Conservation (phyloP, 768 basidiomycete species). For the Suillus plorans region DNA sequence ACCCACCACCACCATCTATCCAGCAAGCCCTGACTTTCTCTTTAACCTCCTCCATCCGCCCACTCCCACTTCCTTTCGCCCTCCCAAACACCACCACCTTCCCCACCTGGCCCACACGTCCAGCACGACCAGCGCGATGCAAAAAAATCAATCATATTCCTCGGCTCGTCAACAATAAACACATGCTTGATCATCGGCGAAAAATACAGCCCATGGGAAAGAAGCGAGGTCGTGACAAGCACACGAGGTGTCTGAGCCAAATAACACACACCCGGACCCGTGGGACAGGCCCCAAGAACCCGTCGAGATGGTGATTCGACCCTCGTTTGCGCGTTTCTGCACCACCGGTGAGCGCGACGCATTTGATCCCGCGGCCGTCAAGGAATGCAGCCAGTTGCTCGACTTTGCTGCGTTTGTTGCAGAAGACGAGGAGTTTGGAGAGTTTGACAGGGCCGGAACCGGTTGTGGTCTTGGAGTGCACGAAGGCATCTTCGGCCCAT, state of each 20-base stretch:
- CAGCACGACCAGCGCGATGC: slow-evolving; percentile 86
- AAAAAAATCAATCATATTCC: slow-evolving; percentile 89
- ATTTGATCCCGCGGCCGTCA: slow-evolving; percentile 57
- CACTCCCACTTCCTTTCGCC: slow-evolving; percentile 60
- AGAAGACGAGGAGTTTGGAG: slow-evolving; percentile 79
- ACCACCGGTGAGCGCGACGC: slow-evolving; percentile 63
- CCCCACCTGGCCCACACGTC: slow-evolving; percentile 67
- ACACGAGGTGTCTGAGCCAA: slow-evolving; percentile 53
- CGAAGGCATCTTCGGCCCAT: slow-evolving; percentile 66
- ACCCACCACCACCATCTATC: slow-evolving; percentile 13
- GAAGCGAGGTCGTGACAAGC: slow-evolving; percentile 85
- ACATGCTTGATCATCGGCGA: slow-evolving; percentile 74
- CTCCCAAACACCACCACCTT: slow-evolving; percentile 79
- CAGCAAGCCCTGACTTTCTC: slow-evolving; percentile 46
- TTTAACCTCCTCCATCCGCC: slow-evolving; percentile 48
- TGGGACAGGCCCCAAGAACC: slow-evolving; percentile 49
- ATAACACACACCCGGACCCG: slow-evolving; percentile 17
- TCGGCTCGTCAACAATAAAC: slow-evolving; percentile 83
- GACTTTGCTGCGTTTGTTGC: slow-evolving; percentile 74
- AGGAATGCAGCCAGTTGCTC: slow-evolving; percentile 60
- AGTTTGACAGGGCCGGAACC: slow-evolving; percentile 30
- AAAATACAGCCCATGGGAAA: slow-evolving; percentile 91
- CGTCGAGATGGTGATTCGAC: slow-evolving; percentile 70
- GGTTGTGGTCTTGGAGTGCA: slow-evolving; percentile 25
- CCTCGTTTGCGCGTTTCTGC: slow-evolving; percentile 60